Evolutionary conservation across 441 rosid genomes (phyloP), one percentile per base, ranked within the genome.

Genomic region (Jatropha podagrica): DNA sequence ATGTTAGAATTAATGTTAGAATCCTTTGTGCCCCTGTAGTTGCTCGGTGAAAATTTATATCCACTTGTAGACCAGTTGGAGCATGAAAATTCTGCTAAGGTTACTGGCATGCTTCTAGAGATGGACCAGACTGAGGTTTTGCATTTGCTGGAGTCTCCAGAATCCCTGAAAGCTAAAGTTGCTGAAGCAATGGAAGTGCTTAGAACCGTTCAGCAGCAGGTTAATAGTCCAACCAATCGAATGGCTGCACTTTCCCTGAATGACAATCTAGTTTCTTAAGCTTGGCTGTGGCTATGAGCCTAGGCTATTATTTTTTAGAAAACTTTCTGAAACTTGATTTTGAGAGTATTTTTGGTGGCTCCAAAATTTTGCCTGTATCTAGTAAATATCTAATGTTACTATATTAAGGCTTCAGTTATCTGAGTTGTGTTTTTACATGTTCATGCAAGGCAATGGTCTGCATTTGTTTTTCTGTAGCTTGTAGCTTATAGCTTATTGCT

Each of bases 181-280:
- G 88, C 90, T 0, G 96, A 92, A 82, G 98, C 96, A 9, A 90
- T 89, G 96, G 98, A 93, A n/a, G 98, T 93, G 69, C 90, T 92
- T 65, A 88, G 94, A 82, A 91, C 82, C 41, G 97, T 92, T 71
- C 89, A 86, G 80, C 90, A 83, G 75, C 92, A 86, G 84, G 88
- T 87, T 11, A 88, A 89, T 65, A 87, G 83, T 58, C 68, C 88
- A 0, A 87, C 90, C 10, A 94, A 92, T 74, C 96, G 88, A 76
- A 86, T 92, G 42, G 82, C 92, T 8, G 87, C 95, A 0, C 81
- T 92, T 84, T 86, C 97, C 27, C 86, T 88, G 83, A 86, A 41
- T 74, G 92, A 94, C 71, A 85, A 84, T 82, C 86, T 90, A 54
- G 87, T 83, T 79, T 82, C 89, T 55, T 88, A 84, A 61, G n/a